Percentiles rank a stretch among this genome's conserved stretches.
Evolutionary conservation across 2,329 filamentous ascomycete genomes (phyloP).

Genomic region (Beauveria asiatica): DNA sequence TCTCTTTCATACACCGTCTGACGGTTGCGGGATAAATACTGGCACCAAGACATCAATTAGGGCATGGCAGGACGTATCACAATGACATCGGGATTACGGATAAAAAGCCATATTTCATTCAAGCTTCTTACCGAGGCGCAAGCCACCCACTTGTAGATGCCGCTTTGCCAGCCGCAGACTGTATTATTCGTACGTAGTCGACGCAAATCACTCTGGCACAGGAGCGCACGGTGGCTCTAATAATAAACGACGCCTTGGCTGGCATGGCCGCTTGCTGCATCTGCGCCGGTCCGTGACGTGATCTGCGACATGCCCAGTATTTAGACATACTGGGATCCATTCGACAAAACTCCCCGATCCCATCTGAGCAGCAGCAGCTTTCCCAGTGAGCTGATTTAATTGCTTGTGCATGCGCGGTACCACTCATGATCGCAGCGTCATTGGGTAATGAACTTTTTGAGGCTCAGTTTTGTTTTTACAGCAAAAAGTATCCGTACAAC

Average conservation of each 20-base stretch:
- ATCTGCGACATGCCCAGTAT: neutral
- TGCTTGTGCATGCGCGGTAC: neutral
- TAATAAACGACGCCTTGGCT: neutral
- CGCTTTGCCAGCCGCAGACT: neutral
- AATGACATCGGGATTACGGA: too few relatives aligned
- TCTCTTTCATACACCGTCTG: neutral
- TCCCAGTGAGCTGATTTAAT: neutral
- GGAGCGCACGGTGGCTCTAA: neutral
- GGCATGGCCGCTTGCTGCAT: neutral
- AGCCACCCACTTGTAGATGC: too few relatives aligned
- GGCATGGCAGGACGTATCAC: too few relatives aligned
- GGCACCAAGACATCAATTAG: neutral
- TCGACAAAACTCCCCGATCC: neutral
- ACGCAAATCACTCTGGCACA: neutral
- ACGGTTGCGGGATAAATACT: too few relatives aligned
- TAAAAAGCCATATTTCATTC: too few relatives aligned
- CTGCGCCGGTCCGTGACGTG: neutral
- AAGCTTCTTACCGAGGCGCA: too few relatives aligned
- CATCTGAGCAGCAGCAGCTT: constrained; percentile 2
- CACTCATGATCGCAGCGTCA: neutral
- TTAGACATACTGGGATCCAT: neutral
- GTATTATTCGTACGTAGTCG: too few relatives aligned
- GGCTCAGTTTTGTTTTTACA: neutral
- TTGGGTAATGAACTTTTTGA: neutral
- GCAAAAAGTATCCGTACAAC: neutral